phyloP scores from a whole-genome alignment of 129 eudicot genomes.

The Silybum marianum region DNA sequence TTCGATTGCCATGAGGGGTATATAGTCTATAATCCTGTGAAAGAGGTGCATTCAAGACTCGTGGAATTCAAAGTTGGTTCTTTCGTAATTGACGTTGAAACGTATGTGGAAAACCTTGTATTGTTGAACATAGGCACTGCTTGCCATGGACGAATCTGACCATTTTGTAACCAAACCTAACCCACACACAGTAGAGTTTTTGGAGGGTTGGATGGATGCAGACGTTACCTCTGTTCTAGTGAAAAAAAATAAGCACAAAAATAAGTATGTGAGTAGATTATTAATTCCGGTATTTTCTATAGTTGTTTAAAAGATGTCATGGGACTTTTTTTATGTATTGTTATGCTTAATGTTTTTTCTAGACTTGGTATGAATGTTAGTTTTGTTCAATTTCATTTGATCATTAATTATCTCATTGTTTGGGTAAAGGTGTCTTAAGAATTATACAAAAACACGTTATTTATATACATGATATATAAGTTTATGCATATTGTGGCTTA shows the following conservation, averaged over 20 bases:
- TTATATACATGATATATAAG: too few relatives aligned
- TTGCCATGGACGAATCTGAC: neutral
- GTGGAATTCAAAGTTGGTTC: neutral
- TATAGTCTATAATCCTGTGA: neutral
- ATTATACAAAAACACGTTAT: too few relatives aligned
- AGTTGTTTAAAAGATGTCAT: neutral
- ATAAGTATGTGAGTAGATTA: neutral
- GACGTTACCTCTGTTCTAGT: neutral
- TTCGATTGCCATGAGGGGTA: neutral
- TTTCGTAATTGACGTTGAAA: neutral
- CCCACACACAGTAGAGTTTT: neutral
- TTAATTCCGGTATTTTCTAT: too few relatives aligned
- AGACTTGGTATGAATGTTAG: neutral
- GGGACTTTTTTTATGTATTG: neutral
- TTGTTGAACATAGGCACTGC: constrained; percentile 10
- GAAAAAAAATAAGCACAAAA: neutral
- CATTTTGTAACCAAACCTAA: neutral
- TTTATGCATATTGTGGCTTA: too few relatives aligned
- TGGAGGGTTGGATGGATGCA: neutral
- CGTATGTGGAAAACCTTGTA: constrained; percentile 1
- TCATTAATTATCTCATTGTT: too few relatives aligned
- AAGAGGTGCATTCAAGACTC: neutral
- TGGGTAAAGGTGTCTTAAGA: too few relatives aligned
- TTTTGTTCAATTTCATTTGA: neutral
- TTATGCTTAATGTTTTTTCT: neutral